A percentile compares a stretch with the other conserved stretches of the same genome.
Conservation (phyloP, 257 asterid genomes). For the Avicennia marina region DNA sequence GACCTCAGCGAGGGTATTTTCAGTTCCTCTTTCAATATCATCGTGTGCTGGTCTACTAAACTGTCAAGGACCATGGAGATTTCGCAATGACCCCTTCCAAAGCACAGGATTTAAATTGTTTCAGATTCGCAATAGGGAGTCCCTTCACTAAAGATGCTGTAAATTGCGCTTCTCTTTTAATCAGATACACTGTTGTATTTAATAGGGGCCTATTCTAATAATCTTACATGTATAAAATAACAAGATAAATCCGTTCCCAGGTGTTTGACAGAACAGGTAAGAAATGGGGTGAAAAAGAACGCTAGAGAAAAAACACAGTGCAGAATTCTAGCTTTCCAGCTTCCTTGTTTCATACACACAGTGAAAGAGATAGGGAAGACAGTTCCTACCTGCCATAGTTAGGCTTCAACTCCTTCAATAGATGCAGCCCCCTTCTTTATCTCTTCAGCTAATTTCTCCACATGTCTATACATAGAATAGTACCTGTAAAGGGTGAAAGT, state of each 20-base stretch:
- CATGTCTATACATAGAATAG: constrained; percentile 77
- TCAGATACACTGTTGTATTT: background rate
- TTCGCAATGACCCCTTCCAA: background rate
- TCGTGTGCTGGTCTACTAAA: background rate
- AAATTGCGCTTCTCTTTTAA: background rate
- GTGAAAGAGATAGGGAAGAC: too few species aligned
- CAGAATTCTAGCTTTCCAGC: too few species aligned
- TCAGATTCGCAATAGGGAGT: background rate
- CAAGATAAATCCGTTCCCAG: background rate
- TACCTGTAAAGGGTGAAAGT: constrained; percentile 32
- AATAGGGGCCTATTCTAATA: background rate
- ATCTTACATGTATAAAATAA: constrained; percentile 1
- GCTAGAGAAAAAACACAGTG: too few species aligned
- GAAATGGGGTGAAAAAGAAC: too few species aligned
- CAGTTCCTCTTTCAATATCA: background rate
- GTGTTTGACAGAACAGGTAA: background rate
- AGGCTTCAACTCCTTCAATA: constrained; percentile 79
- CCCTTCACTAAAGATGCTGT: background rate
- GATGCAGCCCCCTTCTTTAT: constrained; percentile 70
- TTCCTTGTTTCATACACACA: too few species aligned
- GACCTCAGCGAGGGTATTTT: too few species aligned
- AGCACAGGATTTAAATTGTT: too few species aligned
- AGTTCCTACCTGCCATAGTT: constrained; percentile 61
- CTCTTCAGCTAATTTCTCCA: constrained; percentile 75
- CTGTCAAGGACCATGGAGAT: background rate